Evolutionary conservation across 2,329 filamentous ascomycete species (phyloP).

Genomic region (Penicillium sp.): DNA sequence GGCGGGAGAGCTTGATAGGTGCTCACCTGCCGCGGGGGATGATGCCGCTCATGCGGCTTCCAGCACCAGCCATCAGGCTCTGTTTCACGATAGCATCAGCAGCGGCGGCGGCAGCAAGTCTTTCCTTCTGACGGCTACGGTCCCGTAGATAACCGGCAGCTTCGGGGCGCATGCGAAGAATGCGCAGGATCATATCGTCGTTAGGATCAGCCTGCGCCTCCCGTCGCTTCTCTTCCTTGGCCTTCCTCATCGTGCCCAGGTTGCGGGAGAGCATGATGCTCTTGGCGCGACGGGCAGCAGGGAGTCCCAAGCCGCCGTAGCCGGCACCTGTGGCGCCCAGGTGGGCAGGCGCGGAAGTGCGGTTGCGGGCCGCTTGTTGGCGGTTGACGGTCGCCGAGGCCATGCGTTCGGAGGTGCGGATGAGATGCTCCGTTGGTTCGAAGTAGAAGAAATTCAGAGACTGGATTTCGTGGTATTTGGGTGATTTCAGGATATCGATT

Average conservation of each 20-base stretch:
- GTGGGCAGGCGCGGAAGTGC: constrained; percentile 66
- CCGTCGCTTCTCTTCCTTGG: constrained; percentile 92
- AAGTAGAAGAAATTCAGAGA: constrained; percentile 99
- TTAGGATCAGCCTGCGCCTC: constrained; percentile 95
- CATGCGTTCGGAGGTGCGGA: constrained; percentile 95
- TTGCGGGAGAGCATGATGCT: constrained; percentile 94
- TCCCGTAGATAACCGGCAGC: constrained; percentile 84
- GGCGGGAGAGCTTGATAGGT: constrained; percentile 3
- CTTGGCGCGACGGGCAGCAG: constrained; percentile 51
- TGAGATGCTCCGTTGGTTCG: constrained; percentile 82
- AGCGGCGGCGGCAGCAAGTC: constrained; percentile 82
- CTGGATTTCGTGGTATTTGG: constrained; percentile 96
- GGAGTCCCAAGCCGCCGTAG: constrained; percentile 51
- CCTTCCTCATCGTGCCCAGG: constrained; percentile 90
- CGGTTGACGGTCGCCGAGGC: constrained; percentile 78
- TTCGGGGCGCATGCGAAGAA: constrained; percentile 91
- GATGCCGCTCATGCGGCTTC: constrained; percentile 52
- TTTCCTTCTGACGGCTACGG: constrained; percentile 87
- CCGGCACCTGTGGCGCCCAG: constrained; percentile 40
- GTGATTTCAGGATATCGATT: constrained; percentile 86
- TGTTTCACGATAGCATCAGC: constrained; percentile 93
- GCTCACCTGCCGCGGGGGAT: constrained; percentile 31
- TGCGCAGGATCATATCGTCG: constrained; percentile 96
- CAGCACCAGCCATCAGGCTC: constrained; percentile 66
- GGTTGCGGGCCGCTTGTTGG: constrained; percentile 66